These are phyloP conservation scores for Penicillium sp. DNA, from an alignment of 2,329 filamentous ascomycete species.

Conservation along the genomic window DNA sequence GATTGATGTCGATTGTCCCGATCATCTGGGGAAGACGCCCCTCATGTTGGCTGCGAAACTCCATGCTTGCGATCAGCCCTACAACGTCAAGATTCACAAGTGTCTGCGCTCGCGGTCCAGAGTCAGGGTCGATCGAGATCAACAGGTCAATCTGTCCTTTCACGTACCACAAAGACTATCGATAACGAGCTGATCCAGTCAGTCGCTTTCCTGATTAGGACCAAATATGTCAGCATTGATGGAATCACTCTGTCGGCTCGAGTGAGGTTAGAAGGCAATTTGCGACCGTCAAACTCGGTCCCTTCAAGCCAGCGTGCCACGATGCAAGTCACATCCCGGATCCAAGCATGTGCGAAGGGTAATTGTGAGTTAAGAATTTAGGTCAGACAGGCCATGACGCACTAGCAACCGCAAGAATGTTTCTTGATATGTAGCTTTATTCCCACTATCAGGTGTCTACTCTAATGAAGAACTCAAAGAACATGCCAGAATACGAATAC, in stretches of 20 bases:
- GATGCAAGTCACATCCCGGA: neutral
- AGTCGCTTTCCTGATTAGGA: neutral
- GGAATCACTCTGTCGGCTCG: neutral
- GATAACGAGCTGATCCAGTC: neutral
- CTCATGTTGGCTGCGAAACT: constrained; percentile 1
- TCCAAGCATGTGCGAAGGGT: neutral
- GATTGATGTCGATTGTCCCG: constrained; percentile 3
- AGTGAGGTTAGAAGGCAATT: neutral
- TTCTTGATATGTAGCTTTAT: neutral
- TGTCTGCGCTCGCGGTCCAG: neutral
- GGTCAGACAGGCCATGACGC: neutral
- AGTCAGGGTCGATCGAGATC: neutral
- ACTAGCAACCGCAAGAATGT: neutral
- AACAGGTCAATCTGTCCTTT: neutral
- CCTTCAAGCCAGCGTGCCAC: neutral
- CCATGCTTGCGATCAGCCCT: neutral
- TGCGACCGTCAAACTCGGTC: neutral
- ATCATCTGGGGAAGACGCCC: neutral
- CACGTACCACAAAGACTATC: neutral
- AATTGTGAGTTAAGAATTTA: neutral
- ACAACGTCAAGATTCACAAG: neutral
- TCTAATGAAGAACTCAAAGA: neutral
- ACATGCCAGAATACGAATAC: neutral
- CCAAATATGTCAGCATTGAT: neutral
- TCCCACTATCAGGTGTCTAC: neutral